Conservation (phyloP, 352 stramenopile genomes). For the Peronospora destructor region DNA sequence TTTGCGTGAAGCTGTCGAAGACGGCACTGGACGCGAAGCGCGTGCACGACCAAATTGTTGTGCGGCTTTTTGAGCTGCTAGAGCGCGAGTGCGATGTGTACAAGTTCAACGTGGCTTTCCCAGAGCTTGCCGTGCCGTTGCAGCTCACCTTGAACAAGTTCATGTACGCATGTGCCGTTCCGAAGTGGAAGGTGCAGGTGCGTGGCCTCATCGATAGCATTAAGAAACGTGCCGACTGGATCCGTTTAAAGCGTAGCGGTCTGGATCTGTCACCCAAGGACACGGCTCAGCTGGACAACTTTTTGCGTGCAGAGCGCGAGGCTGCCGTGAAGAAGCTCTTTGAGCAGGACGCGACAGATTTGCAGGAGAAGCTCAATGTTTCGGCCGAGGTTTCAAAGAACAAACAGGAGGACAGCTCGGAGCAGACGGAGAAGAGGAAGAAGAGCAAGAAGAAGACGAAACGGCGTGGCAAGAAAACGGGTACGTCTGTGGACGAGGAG, state of each 20-base stretch:
- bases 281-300: conserved; percentile 78
- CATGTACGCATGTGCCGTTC: conserved; percentile 64
- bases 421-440: conserved; percentile 23
- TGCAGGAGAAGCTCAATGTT: conserved; percentile 69
- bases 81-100: conserved; percentile 93
- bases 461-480: conserved; percentile 28
- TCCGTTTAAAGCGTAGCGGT: conserved; percentile 87
- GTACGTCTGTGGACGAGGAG: conserved; percentile 45
- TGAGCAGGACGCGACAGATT: conserved; percentile 46
- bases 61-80: conserved; percentile 90
- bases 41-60: conserved; percentile 87
- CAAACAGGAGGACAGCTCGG: conserved; percentile 22
- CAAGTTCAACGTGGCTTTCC: conserved; percentile 93
- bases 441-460: conserved; percentile 40
- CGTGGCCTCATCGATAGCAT: conserved; percentile 58
- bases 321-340: conserved; percentile 84
- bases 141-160: conserved; percentile 87
- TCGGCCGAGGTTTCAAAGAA: conserved; percentile 38
- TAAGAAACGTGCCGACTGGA: conserved; percentile 69
- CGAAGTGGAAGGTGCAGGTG: conserved; percentile 74
- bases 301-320: conserved; percentile 76
- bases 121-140: conserved; percentile 89
- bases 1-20: conserved; percentile 90
- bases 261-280: conserved; percentile 86
- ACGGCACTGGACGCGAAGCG: conserved; percentile 78